Conservation (phyloP, 345 rosid genomes). For the Litchi chinensis region DNA sequence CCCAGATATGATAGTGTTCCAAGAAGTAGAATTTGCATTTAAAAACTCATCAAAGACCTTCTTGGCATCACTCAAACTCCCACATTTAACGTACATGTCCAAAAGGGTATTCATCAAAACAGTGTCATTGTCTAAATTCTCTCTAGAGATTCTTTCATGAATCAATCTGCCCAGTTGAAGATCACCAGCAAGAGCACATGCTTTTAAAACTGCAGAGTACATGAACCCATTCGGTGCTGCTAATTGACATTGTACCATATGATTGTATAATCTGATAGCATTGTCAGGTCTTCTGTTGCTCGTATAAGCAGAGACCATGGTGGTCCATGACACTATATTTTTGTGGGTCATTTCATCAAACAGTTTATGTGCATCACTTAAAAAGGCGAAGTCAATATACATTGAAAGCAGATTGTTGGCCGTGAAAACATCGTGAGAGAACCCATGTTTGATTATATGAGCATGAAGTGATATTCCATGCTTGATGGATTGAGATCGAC, state of each 20-base stretch:
- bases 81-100: slow-evolving; percentile 77
- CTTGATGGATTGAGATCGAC: slow-evolving; percentile 44
- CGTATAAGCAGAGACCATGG: slow-evolving; percentile 55
- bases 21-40: slow-evolving; percentile 48
- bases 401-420: slow-evolving; percentile 57
- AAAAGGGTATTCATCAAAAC: slow-evolving; percentile 69
- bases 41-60: slow-evolving; percentile 41
- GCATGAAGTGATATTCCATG: slow-evolving; percentile 55
- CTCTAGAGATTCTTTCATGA: slow-evolving; percentile 41
- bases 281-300: slow-evolving; percentile 41
- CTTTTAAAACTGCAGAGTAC: slow-evolving; percentile 67
- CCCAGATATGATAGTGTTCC: slow-evolving; percentile 78
- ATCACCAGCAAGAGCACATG: slow-evolving; percentile 62
- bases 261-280: slow-evolving; percentile 44
- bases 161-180: slow-evolving; percentile 53
- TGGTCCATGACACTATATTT: slow-evolving; percentile 70
- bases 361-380: slow-evolving; percentile 46
- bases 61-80: slow-evolving; percentile 56
- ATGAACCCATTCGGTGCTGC: slow-evolving; percentile 58
- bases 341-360: slow-evolving; percentile 65
- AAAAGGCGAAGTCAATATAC: slow-evolving; percentile 35
- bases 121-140: slow-evolving; percentile 46
- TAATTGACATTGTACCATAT: slow-evolving; percentile 42
- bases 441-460: slow-evolving; percentile 41
- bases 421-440: slow-evolving; percentile 36